phyloP scores from a whole-genome alignment of 441 rosid species.

The Bruguiera hainesii region DNA sequence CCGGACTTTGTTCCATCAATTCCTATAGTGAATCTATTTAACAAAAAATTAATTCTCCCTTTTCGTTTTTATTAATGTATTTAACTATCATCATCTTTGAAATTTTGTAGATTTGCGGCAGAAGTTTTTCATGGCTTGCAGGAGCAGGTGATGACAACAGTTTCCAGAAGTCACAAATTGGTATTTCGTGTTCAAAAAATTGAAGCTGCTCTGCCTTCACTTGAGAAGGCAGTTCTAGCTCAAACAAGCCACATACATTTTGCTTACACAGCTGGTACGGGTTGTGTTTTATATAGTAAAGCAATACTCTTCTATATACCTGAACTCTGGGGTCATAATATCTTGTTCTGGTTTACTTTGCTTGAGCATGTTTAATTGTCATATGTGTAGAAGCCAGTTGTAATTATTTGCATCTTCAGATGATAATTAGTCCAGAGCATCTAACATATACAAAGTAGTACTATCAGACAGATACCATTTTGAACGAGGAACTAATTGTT shows the following conservation, averaged over 20 bases:
- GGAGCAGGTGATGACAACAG: constrained; percentile 68
- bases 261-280: constrained; percentile 88
- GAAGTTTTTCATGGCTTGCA: constrained; percentile 94
- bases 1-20: too few relatives aligned
- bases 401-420: not conserved
- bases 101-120: constrained; percentile 64
- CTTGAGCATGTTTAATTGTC: not conserved
- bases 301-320: not conserved
- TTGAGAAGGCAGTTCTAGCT: constrained; percentile 74
- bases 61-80: not conserved
- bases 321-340: too few relatives aligned
- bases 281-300: not conserved
- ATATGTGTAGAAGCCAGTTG: constrained; percentile 5
- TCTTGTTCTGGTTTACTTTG: not conserved
- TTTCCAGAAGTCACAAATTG: constrained; percentile 81
- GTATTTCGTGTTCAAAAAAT: constrained; percentile 58
- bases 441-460: not conserved
- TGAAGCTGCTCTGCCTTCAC: constrained; percentile 74
- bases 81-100: not conserved
- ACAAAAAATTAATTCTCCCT: not conserved
- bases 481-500: not conserved
- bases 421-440: not conserved
- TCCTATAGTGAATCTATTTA: too few relatives aligned
- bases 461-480: not conserved
- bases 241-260: constrained; percentile 89